Percentiles rank a stretch among this genome's conserved stretches.
Evolutionary conservation across 2,329 filamentous ascomycete species (phyloP).

Genomic region (Periglandula ipomoeae): DNA sequence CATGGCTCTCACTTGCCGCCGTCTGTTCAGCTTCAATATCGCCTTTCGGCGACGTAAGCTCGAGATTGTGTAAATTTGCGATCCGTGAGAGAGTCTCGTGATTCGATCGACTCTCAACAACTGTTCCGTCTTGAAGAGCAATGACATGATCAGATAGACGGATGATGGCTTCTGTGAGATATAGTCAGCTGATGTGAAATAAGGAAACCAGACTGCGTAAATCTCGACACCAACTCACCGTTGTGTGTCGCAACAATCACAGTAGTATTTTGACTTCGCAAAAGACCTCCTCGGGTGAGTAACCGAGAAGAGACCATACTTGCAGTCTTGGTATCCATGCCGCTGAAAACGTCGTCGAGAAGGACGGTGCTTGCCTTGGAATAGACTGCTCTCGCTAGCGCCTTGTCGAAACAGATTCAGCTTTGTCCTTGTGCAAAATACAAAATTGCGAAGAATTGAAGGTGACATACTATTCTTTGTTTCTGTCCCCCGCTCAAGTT

Average conservation of each 20-base stretch:
- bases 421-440: neutral
- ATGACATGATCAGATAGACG: too few relatives aligned
- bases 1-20: too few relatives aligned
- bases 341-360: conserved; percentile 7
- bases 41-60: too few relatives aligned
- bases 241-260: neutral
- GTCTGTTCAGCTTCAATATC: too few relatives aligned
- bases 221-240: neutral
- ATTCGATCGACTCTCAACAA: too few relatives aligned
- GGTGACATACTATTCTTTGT: conserved; percentile 12
- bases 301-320: neutral
- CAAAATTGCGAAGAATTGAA: neutral
- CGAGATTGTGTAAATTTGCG: too few relatives aligned
- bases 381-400: conserved; percentile 4
- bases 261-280: neutral
- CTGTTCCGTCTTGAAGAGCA: too few relatives aligned
- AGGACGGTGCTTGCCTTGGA: neutral
- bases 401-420: neutral
- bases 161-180: too few relatives aligned
- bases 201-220: too few relatives aligned
- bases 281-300: neutral
- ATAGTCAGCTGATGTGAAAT: neutral
- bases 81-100: too few relatives aligned
- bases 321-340: neutral
- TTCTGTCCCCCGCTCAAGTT: conserved; percentile 33